phyloP scores from a whole-genome alignment of 148 eudicot species.

The Nyssa sinensis region DNA sequence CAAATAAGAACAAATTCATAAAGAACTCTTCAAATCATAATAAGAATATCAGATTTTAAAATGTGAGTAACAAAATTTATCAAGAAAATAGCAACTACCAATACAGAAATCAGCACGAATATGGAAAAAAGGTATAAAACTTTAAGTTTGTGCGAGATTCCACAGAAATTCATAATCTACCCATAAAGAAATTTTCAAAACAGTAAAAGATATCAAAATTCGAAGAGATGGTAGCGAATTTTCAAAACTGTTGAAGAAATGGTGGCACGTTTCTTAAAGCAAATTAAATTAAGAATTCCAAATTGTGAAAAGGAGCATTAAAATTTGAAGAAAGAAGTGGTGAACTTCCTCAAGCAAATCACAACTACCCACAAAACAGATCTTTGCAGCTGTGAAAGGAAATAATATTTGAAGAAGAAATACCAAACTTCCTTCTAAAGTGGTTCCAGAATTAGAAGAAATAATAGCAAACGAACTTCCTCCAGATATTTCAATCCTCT shows the following conservation, averaged over 20 bases:
- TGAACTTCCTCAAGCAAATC: neutral
- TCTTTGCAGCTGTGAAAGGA: no score
- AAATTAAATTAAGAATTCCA: neutral
- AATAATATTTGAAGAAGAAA: no score
- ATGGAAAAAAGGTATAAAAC: neutral
- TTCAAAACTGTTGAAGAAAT: no score
- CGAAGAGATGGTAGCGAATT: neutral
- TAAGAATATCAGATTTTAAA: neutral
- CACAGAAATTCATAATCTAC: neutral
- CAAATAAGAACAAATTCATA: neutral
- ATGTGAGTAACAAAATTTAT: no score
- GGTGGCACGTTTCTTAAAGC: no score
- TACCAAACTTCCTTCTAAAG: no score
- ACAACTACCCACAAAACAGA: no score
- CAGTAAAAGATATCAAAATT: neutral
- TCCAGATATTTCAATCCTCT: no score
- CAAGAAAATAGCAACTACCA: neutral
- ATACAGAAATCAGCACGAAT: neutral
- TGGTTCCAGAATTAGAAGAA: no score
- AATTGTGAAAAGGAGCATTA: neutral
- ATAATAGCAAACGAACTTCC: no score
- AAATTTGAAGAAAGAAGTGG: neutral
- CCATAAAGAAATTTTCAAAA: neutral
- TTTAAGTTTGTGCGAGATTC: neutral
- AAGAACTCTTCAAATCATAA: neutral